These are phyloP conservation scores for Cyanidiococcus yangmingshanensis DNA, from an alignment of 23 red algal species.

Conservation along the genomic window DNA sequence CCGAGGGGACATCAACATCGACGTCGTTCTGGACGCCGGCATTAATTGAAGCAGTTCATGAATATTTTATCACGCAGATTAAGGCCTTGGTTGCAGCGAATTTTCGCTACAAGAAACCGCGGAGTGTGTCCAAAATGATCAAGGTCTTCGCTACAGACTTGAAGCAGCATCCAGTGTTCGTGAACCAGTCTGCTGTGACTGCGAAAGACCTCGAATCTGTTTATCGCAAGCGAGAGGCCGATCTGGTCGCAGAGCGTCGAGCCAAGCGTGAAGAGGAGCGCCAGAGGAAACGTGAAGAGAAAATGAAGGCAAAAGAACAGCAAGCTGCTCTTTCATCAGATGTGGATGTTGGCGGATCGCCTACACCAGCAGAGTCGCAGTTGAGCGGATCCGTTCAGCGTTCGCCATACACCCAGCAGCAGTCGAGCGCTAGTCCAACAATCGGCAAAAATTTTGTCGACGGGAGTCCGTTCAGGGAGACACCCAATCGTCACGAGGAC, in stretches of 20 bases:
- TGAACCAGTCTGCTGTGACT: background rate
- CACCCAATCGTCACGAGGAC: too few species aligned
- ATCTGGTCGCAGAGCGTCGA: background rate
- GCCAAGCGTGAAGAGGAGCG: background rate
- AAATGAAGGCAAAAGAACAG: background rate
- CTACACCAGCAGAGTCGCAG: background rate
- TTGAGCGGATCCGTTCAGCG: background rate
- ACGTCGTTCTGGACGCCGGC: background rate
- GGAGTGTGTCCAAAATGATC: background rate
- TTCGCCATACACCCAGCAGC: background rate
- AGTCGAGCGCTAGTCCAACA: too few species aligned
- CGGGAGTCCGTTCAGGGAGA: background rate
- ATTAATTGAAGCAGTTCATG: background rate
- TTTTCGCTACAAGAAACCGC: conserved; percentile 20
- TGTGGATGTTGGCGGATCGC: background rate
- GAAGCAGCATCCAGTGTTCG: conserved; percentile 11
- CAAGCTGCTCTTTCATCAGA: background rate
- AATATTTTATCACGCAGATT: background rate
- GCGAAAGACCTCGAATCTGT: background rate
- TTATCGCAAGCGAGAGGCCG: background rate
- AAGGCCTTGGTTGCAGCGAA: background rate
- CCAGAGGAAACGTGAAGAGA: background rate
- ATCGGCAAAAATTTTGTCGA: background rate
- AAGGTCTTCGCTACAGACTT: background rate
- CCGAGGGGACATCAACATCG: background rate